These are phyloP conservation scores for Bipolaris bicolor DNA, from an alignment of 2,329 filamentous ascomycete species.

Conservation along the genomic window DNA sequence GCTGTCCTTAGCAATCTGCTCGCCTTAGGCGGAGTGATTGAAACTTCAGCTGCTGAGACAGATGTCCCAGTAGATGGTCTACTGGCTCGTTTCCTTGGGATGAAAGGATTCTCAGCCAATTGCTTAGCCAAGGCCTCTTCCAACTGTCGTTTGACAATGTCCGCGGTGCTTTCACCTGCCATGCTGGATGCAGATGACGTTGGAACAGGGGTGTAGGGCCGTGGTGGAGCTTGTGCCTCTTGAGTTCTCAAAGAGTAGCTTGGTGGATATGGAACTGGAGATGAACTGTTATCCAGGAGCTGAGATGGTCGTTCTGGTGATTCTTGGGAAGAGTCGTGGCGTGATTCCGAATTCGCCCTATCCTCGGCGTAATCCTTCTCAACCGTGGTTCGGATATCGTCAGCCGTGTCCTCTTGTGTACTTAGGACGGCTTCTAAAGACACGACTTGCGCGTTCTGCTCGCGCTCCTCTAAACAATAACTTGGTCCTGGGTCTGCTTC, in stretches of 20 bases:
- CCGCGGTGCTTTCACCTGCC: constrained; percentile 17
- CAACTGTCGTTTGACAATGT: constrained; percentile 13
- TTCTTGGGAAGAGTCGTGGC: constrained; percentile 45
- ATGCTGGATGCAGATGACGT: constrained; percentile 25
- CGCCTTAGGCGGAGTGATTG: constrained; percentile 1
- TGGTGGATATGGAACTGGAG: constrained; percentile 32
- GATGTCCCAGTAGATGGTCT: constrained; percentile 11
- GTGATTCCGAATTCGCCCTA: constrained; percentile 22
- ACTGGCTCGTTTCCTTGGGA: constrained; percentile 10
- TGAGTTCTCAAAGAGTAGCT: constrained; percentile 28
- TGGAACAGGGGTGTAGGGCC: constrained; percentile 24
- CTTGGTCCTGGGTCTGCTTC: not conserved
- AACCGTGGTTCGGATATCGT: constrained; percentile 24
- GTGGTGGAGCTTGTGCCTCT: constrained; percentile 26
- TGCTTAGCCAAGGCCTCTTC: constrained; percentile 18
- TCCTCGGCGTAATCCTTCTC: constrained; percentile 15
- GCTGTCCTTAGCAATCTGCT: constrained; percentile 8
- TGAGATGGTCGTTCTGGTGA: constrained; percentile 22
- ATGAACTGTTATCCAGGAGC: constrained; percentile 19
- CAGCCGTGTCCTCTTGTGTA: constrained; percentile 26
- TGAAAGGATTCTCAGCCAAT: constrained; percentile 20
- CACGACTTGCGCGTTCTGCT: constrained; percentile 38
- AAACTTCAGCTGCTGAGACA: not conserved
- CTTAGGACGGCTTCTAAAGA: constrained; percentile 17
- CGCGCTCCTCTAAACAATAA: constrained; percentile 5